Evolutionary conservation across 2,329 filamentous ascomycete species (phyloP).

Genomic region (Periconia digitata): DNA sequence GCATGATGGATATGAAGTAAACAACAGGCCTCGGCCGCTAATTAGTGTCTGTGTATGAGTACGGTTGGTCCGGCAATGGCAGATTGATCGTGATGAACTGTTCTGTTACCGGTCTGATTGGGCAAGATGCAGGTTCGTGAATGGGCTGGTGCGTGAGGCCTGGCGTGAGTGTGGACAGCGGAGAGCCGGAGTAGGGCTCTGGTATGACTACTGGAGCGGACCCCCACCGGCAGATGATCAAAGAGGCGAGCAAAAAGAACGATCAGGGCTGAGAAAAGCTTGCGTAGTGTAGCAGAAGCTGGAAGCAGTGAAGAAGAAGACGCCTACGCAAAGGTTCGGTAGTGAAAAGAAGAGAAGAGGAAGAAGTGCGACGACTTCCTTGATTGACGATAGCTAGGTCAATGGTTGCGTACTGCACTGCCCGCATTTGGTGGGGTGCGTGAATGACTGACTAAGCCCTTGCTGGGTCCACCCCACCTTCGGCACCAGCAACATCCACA

Average conservation of each 20-base stretch:
- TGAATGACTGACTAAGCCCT: constrained; percentile 6
- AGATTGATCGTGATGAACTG: not conserved
- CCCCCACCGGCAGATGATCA: constrained; percentile 4
- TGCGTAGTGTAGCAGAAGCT: not conserved
- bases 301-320: not conserved
- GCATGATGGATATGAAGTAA: constrained; percentile 23
- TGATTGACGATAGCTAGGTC: not conserved
- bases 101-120: constrained; percentile 7
- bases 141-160: constrained; percentile 7
- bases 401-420: constrained; percentile 1
- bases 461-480: not conserved
- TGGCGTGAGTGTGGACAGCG: constrained; percentile 18
- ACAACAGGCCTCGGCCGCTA: constrained; percentile 9
- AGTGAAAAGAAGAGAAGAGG: constrained; percentile 1
- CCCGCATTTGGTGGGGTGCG: constrained; percentile 12
- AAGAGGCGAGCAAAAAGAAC: not conserved
- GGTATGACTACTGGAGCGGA: constrained; percentile 12
- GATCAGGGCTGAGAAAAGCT: not conserved
- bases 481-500: not conserved
- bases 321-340: not conserved
- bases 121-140: constrained; percentile 5
- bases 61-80: not conserved
- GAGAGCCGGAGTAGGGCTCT: constrained; percentile 25
- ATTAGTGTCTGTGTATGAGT: not conserved
- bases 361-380: constrained; percentile 1